Base-by-base conservation (phyloP, 2,329 filamentous ascomycete species). In the Alternaria sp. region DNA sequence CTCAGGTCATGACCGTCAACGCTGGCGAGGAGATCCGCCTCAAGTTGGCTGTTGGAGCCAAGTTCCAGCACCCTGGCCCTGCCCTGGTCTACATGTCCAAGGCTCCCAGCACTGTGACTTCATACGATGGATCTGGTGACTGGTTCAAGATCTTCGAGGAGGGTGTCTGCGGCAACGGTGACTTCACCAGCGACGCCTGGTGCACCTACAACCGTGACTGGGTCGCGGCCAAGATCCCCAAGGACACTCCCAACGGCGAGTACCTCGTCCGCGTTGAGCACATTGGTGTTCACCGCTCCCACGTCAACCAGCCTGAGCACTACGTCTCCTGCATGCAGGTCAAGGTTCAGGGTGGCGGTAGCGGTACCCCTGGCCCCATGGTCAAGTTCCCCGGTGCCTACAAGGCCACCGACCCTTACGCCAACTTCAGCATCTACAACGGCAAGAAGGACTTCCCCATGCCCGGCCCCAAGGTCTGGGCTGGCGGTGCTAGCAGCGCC, bases 211-310 rank as follows among this genome's bases (percentile, higher is more conserved):
- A 67, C 61, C 62, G 61, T 51, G 55, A 67, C 43, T 62, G 49
- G n/a, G 42, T 71, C 58, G 66, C 61, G 16, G 77, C 75, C 59
- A 76, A 69, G 24, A 75, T 82, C 36, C 80, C 81, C 22, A 68
- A 66, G 18, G 71, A 73, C 26, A 76, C 75, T 9, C 80, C 81
- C 14, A 65, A 71, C 26, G 81, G 81, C n/a, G 70, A 82, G 66
- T 82, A 83, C 67, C 72, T 83, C 20, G 64, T 81, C 22, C 75
- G 81, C 14, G 69, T 78, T 41, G 81, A 83, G 72, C 81, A 82
- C 59, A 80, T 83, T 41, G 80, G 72, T 41, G 70, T 68, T 26
- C 66, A 68, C 52, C 62, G 62, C 41, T 65, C 79, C 53, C 67
- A 61, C 44, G 64, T 64, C 42, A 68, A 68, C 38, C 72, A 76